Evolutionary conservation across 2,329 filamentous ascomycete genomes (phyloP).

Genomic region (Fusarium tuaranense): DNA sequence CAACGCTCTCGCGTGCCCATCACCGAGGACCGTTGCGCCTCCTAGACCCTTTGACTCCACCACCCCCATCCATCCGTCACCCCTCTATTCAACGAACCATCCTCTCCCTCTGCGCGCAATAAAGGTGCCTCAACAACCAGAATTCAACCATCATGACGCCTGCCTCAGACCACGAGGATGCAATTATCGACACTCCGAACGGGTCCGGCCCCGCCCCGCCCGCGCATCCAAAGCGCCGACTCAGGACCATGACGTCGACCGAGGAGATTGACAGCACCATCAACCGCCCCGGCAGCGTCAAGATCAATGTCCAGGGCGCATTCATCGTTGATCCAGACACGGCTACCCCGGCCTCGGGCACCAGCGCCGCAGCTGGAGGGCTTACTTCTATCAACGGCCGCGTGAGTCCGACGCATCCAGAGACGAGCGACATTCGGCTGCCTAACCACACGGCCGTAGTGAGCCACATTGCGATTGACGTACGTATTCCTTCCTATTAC

Average conservation of each 20-base stretch:
- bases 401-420: conserved; percentile 65
- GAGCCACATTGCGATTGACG: conserved; percentile 96
- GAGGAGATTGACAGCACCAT: conserved; percentile 72
- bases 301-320: conserved; percentile 96
- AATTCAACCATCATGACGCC: conserved; percentile 36
- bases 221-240: conserved; percentile 35
- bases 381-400: conserved; percentile 53
- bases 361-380: conserved; percentile 35
- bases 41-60: conserved; percentile 25
- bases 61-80: conserved; percentile 15
- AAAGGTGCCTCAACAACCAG: background rate
- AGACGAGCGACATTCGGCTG: conserved; percentile 93
- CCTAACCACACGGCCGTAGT: conserved; percentile 96
- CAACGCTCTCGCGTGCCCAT: conserved; percentile 14
- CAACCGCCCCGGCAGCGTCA: conserved; percentile 76
- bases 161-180: conserved; percentile 41
- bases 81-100: conserved; percentile 17
- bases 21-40: conserved; percentile 11
- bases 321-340: conserved; percentile 92
- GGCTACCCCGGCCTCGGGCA: conserved; percentile 59
- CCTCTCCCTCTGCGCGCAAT: conserved; percentile 7
- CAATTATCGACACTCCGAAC: conserved; percentile 25
- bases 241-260: conserved; percentile 58
- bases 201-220: conserved; percentile 16
- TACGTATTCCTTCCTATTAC: conserved; percentile 60